Evolutionary conservation across 768 basidiomycete species (phyloP).

Genomic region (Amanita pallidorosea): DNA sequence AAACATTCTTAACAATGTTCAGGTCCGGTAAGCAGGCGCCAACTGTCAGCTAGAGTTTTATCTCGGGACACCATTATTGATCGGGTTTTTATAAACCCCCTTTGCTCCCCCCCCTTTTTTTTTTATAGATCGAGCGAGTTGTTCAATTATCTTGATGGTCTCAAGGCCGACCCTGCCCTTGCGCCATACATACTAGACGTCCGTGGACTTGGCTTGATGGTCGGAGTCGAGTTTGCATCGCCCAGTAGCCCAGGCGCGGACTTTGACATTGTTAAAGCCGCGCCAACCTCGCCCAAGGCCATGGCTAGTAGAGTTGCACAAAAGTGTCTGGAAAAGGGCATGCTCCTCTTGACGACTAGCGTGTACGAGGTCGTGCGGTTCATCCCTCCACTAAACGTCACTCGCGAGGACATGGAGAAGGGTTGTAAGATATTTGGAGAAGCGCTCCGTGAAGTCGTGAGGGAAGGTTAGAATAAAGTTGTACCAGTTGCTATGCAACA

Average conservation of each 20-base stretch:
- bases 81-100: too few relatives aligned
- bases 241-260: slow-evolving; percentile 37
- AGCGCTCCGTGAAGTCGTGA: slow-evolving; percentile 60
- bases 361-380: slow-evolving; percentile 84
- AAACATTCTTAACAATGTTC: slow-evolving; percentile 74
- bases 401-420: slow-evolving; percentile 60
- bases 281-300: slow-evolving; percentile 23
- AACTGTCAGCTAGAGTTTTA: neutral
- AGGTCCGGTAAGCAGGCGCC: slow-evolving; percentile 38
- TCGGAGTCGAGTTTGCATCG: slow-evolving; percentile 69
- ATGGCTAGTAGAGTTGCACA: slow-evolving; percentile 64
- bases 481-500: neutral
- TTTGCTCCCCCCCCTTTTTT: too few relatives aligned
- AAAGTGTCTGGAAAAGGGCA: slow-evolving; percentile 76
- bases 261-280: slow-evolving; percentile 31
- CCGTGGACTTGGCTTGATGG: slow-evolving; percentile 85
- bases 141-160: slow-evolving; percentile 42
- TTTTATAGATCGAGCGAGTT: slow-evolving; percentile 57
- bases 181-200: slow-evolving; percentile 67
- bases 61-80: neutral
- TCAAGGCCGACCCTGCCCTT: slow-evolving; percentile 45
- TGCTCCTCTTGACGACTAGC: slow-evolving; percentile 84
- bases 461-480: slow-evolving; percentile 22
- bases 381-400: slow-evolving; percentile 86
- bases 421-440: slow-evolving; percentile 57